Percentiles rank a stretch among this genome's conserved stretches.
These are phyloP conservation scores for Citrus sinensis DNA, from an alignment of 345 rosid genomes.

Conservation along the genomic window DVS_A1.0 CM039163.1:36412501-36413000, in stretches of 20 bases:
- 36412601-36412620: conserved; percentile 17
- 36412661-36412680: not conserved
- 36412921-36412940: too few relatives aligned
- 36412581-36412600: conserved; percentile 9
- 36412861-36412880: too few relatives aligned
- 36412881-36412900: too few relatives aligned
- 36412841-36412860: too few relatives aligned
- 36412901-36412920: too few relatives aligned
- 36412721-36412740: not conserved
- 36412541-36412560: conserved; percentile 49
- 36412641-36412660: not conserved
- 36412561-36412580: conserved; percentile 41
- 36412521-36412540: conserved; percentile 46
- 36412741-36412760: not conserved
- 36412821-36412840: too few relatives aligned
- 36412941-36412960: too few relatives aligned
- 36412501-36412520: conserved; percentile 46
- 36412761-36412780: not conserved
- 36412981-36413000: too few relatives aligned
- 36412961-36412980: too few relatives aligned
- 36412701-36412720: not conserved
- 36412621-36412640: not conserved
- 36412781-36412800: too few relatives aligned
- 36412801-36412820: too few relatives aligned
- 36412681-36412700: too few relatives aligned